A percentile compares a stretch with the other conserved stretches of the same genome.
phyloP scores from a whole-genome alignment of 805 yeast species.

The Sugiyamaella boreocaroliniensis region DNA sequence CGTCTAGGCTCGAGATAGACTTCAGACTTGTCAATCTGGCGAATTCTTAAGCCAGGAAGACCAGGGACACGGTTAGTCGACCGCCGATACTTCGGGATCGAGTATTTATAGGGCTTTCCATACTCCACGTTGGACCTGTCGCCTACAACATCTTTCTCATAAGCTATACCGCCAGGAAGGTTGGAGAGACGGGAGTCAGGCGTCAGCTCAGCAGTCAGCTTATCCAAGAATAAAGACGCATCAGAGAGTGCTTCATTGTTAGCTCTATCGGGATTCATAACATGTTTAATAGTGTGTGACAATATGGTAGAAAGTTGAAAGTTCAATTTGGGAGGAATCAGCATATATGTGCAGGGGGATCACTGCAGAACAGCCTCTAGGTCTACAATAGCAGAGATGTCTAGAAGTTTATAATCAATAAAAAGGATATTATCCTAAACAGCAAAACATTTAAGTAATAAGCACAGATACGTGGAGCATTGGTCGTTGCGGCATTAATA shows the following conservation, averaged over 20 bases:
- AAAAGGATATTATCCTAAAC: no score
- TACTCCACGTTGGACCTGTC: conserved; percentile 5
- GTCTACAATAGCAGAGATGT: no score
- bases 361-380: no score
- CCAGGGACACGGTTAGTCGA: conserved; percentile 6
- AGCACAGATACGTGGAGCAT: no score
- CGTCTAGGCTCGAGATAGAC: not conserved
- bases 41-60: not conserved
- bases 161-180: not conserved
- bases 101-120: conserved; percentile 5
- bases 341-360: no score
- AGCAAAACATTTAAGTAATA: no score
- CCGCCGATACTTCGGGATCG: conserved; percentile 8
- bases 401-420: no score
- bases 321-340: no score
- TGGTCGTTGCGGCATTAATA: no score
- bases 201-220: not conserved
- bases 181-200: not conserved
- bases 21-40: not conserved
- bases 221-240: not conserved
- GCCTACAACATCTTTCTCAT: conserved; percentile 4
- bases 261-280: not conserved
- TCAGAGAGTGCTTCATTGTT: not conserved
- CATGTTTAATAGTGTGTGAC: not conserved
- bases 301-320: no score